phyloP scores from a whole-genome alignment of 129 eudicot genomes.

The Silybum marianum region DNA sequence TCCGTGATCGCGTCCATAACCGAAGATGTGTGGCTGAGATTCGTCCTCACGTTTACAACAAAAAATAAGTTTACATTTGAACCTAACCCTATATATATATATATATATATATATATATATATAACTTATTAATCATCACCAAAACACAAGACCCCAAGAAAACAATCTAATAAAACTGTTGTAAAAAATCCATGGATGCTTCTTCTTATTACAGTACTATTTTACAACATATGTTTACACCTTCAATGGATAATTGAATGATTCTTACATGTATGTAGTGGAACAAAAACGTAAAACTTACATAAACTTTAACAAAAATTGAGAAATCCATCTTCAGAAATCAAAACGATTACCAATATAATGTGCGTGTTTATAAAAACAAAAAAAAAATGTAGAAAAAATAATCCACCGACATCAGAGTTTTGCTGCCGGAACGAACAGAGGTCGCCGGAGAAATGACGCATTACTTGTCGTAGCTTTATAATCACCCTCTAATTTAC shows the following conservation, averaged over 20 bases:
- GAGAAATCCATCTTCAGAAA: background rate
- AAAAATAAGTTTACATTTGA: too few relatives aligned
- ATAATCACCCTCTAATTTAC: conserved; percentile 4
- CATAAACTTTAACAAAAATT: background rate
- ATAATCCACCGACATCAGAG: conserved; percentile 7
- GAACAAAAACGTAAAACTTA: conserved; percentile 11
- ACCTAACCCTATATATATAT: too few relatives aligned
- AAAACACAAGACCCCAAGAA: background rate
- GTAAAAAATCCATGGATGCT: background rate
- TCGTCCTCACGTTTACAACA: too few relatives aligned
- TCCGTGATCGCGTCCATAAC: too few relatives aligned
- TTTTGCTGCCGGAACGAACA: background rate
- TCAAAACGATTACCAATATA: conserved; percentile 5
- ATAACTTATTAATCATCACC: background rate
- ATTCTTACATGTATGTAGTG: conserved; percentile 6
- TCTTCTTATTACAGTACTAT: background rate
- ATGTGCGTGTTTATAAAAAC: background rate
- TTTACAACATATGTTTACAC: conserved; percentile 16
- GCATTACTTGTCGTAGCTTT: background rate
- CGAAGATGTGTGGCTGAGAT: too few relatives aligned
- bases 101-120: too few relatives aligned
- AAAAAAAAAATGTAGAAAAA: background rate
- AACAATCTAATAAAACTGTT: background rate
- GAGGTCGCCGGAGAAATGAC: background rate
- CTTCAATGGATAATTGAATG: background rate